A percentile compares a stretch with the other conserved stretches of the same genome.
These are phyloP conservation scores for Panus rudis DNA, from an alignment of 768 basidiomycete species.

Conservation along the genomic window DNA sequence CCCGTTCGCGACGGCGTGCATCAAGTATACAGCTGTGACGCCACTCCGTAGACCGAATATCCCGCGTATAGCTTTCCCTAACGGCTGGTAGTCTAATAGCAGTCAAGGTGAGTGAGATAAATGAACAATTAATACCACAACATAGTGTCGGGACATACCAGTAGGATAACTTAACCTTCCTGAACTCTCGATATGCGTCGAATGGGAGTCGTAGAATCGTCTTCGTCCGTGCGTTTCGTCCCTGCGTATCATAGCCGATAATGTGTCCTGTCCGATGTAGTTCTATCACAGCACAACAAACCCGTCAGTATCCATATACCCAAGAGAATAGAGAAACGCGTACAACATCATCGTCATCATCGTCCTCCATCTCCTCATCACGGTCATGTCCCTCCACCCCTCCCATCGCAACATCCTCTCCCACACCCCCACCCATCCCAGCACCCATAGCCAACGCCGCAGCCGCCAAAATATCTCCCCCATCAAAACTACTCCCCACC, in stretches of 20 bases:
- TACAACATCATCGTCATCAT: slow-evolving; percentile 11
- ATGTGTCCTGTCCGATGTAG: slow-evolving; percentile 63
- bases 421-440: not conserved
- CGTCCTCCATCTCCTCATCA: not conserved
- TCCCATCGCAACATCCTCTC: not conserved
- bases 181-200: slow-evolving; percentile 29
- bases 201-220: slow-evolving; percentile 42
- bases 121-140: slow-evolving; percentile 5
- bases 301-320: slow-evolving; percentile 1
- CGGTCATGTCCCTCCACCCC: not conserved
- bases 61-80: slow-evolving; percentile 55
- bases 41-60: slow-evolving; percentile 50
- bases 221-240: slow-evolving; percentile 61
- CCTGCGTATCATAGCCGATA: slow-evolving; percentile 66
- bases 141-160: slow-evolving; percentile 34
- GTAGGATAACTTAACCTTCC: slow-evolving; percentile 52
- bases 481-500: too few species aligned
- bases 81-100: slow-evolving; percentile 43
- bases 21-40: slow-evolving; percentile 61
- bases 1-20: slow-evolving; percentile 67
- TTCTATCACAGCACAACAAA: slow-evolving; percentile 36
- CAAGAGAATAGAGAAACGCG: not conserved
- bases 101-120: not conserved
- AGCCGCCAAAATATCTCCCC: not conserved
- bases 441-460: not conserved